Base-by-base conservation (phyloP, 106 monocot species). In the Acorus calamus region DNA sequence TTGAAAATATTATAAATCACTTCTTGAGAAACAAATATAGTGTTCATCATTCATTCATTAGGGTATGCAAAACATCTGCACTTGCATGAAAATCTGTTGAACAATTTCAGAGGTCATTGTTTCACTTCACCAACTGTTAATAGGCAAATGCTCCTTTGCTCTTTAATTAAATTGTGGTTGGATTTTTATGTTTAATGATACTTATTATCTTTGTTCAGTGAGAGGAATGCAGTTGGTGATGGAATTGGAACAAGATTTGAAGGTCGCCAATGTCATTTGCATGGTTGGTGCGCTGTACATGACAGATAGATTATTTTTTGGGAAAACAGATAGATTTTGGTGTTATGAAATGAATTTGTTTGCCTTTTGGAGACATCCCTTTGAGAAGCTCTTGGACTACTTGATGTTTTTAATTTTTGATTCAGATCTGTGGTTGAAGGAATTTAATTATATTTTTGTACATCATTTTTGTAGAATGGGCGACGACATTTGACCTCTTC, bases 201-300 rank as follows among this genome's bases (percentile, higher is more conserved):
- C 8, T 41, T 41, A 44, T 44, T 61, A 61, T 46, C 42, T 48
- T 44, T 71, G 11, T 12, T 42, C 68, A 96, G 94, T 96, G 78
- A 96, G 83, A 72, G 94, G 94, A 28, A 87, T 96, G 94, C 91
- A 91, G 71, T 74, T 91, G 72, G 91, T 96, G 55, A 91, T 77
- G 80, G 94, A 96, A 66, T 52, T 96, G 69, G 87, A 96, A 61
- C 85, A 91, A 76, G 94, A 96, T 61, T 71, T 96, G 66, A 96
- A 96, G 69, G 82, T 96, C 76, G 94, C 94, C 66, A 91, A 85
- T 77, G 94, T 96, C 64, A 96, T 96, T 69, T 96, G 94, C 76
- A 96, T 82, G 94, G 94, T 96, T 28, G 28, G 28, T 28, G 28
- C 28, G 1, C 28, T 28, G 28, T 28, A 28, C 28, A 28, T 28